Evolutionary conservation across 306 rosid species (phyloP), one percentile per base, ranked within the genome.

Genomic region (Cajanus cajan): DNA sequence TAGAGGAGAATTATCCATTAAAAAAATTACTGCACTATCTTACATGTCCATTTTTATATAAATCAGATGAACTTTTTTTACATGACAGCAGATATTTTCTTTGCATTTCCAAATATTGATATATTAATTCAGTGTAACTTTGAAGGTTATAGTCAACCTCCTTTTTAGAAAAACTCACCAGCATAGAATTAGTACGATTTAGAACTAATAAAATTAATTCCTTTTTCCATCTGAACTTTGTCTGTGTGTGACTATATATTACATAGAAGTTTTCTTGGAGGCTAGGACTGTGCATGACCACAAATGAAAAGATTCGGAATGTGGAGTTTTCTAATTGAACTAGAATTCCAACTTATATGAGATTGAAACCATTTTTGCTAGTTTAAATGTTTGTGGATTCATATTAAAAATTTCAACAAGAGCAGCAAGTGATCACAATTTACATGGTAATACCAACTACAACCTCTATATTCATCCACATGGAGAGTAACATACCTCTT

Each of bases 401-500:
- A 34, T 39, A 50, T 74, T 59, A 74, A 74, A n/a, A 55, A 36
- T 4, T 21, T 71, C 52, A 39, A 77, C 41, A 71, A 40, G 37
- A 39, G 34, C 31, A 24, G 79, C 33, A 52, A 82, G 63, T 40
- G 62, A 25, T 33, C 74, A 39, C 24, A 34, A 11, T 39, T 73
- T 66, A 50, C 73, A 82, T 9, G 3, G 50, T 41, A 57, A 77
- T 36, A 84, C 52, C 25, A 15, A 76, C 61, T 11, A n/a, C 55
- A 68, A 66, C 47, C 68, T 54, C 74, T 12, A 50, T 41, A 78
- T 51, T 55, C 62, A 80, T 61, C 80, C 63, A 76, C 39, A 28
- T 36, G 78, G 31, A 68, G 52, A 76, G 75, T 22, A 66, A 44
- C 80, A 68, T 73, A 89, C 98, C 93, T 85, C 82, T 75, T 95